These are phyloP conservation scores for Boletus insuetus DNA, from an alignment of 768 basidiomycete species.

Conservation along the genomic window DNA sequence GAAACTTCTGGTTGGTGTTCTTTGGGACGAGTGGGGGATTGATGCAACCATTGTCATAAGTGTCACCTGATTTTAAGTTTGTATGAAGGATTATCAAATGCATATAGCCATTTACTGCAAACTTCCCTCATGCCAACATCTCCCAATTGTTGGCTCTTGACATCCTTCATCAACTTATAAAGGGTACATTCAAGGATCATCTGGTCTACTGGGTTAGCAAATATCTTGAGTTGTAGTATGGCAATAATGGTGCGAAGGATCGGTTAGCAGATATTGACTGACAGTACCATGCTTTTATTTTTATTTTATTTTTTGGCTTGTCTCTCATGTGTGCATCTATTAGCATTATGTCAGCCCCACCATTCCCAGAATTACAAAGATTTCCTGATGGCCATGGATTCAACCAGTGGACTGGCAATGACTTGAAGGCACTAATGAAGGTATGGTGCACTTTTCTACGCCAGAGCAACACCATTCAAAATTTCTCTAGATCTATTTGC, in stretches of 20 bases:
- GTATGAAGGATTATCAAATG: background rate
- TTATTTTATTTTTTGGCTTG: background rate
- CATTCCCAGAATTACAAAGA: slow-evolving; percentile 25
- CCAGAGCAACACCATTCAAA: no score
- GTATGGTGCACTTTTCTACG: no score
- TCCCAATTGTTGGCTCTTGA: slow-evolving; percentile 18
- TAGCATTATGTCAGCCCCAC: slow-evolving; percentile 20
- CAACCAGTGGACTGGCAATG: slow-evolving; percentile 35
- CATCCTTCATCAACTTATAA: slow-evolving; percentile 4
- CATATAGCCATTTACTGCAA: slow-evolving; percentile 31
- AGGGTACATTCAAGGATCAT: slow-evolving; percentile 5
- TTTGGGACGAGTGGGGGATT: slow-evolving; percentile 29
- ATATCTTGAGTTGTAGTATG: background rate
- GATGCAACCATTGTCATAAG: slow-evolving; percentile 22
- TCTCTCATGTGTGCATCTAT: slow-evolving; percentile 12
- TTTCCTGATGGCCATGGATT: slow-evolving; percentile 33
- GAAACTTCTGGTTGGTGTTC: background rate
- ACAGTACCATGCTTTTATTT: slow-evolving; percentile 6
- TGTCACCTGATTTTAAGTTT: background rate
- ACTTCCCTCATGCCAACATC: slow-evolving; percentile 34
- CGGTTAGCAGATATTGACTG: slow-evolving; percentile 34
- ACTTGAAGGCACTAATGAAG: no score
- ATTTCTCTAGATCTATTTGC: no score
- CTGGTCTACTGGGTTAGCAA: slow-evolving; percentile 4
- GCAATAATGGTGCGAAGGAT: background rate